Conservation (phyloP, 148 eudicot species). For the Vaccinium darrowii region DNA sequence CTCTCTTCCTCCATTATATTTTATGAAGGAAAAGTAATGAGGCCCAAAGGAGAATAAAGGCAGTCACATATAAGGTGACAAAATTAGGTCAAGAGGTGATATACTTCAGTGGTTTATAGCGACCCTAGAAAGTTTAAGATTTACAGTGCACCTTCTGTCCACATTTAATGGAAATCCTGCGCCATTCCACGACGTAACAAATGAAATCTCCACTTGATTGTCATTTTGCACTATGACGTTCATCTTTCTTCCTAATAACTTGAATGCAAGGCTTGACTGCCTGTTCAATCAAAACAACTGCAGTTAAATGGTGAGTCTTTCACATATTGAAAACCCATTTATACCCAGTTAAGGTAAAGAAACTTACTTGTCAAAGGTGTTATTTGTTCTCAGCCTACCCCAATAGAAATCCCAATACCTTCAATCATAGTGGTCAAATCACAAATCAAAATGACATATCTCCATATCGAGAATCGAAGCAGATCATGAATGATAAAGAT, state of each 20-base stretch:
- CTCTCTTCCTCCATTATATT: too few relatives aligned
- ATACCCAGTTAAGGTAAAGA: background rate
- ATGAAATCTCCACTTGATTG: constrained; percentile 60
- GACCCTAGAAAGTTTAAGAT: background rate
- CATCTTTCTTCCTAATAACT: constrained; percentile 42
- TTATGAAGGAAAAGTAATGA: too few relatives aligned
- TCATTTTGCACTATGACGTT: constrained; percentile 40
- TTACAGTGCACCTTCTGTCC: constrained; percentile 39
- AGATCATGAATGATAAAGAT: background rate
- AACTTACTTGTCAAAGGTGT: background rate
- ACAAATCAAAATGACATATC: background rate
- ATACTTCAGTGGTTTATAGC: background rate
- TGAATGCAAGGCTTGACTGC: constrained; percentile 24
- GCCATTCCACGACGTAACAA: constrained; percentile 39
- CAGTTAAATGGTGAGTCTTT: background rate
- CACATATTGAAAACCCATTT: background rate
- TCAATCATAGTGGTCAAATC: background rate
- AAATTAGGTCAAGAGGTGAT: too few relatives aligned
- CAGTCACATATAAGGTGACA: too few relatives aligned
- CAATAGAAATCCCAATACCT: constrained; percentile 57
- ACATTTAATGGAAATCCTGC: constrained; percentile 45
- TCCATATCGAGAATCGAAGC: background rate
- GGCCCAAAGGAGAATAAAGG: too few relatives aligned
- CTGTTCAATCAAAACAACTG: background rate
- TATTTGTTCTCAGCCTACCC: constrained; percentile 16